A percentile compares a stretch with the other conserved stretches of the same genome.
Evolutionary conservation across 2,329 filamentous ascomycete genomes (phyloP).

Genomic region (Colletotrichum tropicale): DNA sequence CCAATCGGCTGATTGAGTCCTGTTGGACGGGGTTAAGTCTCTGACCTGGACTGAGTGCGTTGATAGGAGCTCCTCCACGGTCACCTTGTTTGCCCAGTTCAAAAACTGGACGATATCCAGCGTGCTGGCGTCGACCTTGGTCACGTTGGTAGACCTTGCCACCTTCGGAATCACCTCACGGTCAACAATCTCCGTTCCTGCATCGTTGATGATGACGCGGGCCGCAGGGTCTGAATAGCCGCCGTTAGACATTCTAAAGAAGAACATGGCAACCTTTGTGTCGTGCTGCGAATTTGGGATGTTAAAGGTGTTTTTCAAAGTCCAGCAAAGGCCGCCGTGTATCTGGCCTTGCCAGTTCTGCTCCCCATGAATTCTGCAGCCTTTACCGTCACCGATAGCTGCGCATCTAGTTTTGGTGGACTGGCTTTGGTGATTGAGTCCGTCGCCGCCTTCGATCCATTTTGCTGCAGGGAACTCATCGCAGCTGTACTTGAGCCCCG

Average conservation of each 20-base stretch:
- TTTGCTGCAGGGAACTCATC: not conserved
- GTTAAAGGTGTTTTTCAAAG: not conserved
- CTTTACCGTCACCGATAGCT: not conserved
- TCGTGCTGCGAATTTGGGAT: not conserved
- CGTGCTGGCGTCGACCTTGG: not conserved
- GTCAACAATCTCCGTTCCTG: not conserved
- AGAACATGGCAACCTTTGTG: not conserved
- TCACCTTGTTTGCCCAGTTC: slow-evolving; percentile 1
- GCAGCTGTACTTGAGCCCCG: not conserved
- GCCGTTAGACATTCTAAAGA: not conserved
- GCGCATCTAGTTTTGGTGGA: not conserved
- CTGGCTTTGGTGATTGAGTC: not conserved
- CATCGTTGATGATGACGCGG: not conserved
- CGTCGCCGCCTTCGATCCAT: slow-evolving; percentile 1
- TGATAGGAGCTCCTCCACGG: not conserved
- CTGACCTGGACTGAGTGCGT: not conserved
- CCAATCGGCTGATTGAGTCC: not conserved
- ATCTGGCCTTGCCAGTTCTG: not conserved
- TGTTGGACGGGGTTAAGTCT: not conserved
- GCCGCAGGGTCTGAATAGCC: not conserved
- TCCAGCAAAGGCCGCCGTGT: not conserved
- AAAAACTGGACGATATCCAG: not conserved
- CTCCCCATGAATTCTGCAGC: not conserved
- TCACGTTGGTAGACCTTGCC: not conserved
- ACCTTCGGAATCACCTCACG: too few relatives aligned